These are phyloP conservation scores for Bacidia gigantensis DNA, from an alignment of 495 filamentous ascomycete species.

Conservation along the genomic window DNA sequence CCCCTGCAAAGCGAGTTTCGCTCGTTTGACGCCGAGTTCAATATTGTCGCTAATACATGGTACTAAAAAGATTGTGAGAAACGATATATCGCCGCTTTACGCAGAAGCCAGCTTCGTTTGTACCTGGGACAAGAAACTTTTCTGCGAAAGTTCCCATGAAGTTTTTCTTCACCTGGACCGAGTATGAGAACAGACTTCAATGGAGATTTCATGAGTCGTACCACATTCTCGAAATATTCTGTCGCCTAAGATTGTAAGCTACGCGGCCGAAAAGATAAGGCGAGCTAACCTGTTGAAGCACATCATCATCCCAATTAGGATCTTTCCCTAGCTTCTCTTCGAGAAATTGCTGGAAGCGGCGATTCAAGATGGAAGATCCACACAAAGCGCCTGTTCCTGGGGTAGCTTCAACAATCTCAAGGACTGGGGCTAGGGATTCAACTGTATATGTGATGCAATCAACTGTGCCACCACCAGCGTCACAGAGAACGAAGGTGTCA, in stretches of 20 bases:
- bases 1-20: constrained; percentile 44
- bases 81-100: too few relatives aligned
- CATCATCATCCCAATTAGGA: constrained; percentile 39
- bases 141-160: constrained; percentile 12
- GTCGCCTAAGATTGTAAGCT: constrained; percentile 6
- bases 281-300: constrained; percentile 37
- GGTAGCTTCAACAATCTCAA: constrained; percentile 50
- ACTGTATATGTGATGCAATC: constrained; percentile 45
- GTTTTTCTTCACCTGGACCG: constrained; percentile 8
- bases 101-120: too few relatives aligned
- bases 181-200: background rate
- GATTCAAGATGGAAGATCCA: constrained; percentile 57
- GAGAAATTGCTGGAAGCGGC: constrained; percentile 55
- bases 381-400: constrained; percentile 53
- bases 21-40: constrained; percentile 40
- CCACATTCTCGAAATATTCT: constrained; percentile 13
- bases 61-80: too few relatives aligned
- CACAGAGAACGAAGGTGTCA: constrained; percentile 62
- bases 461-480: constrained; percentile 68
- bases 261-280: background rate
- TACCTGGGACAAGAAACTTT: constrained; percentile 15
- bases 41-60: constrained; percentile 23
- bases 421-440: constrained; percentile 18
- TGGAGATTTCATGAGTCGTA: background rate
- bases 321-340: constrained; percentile 44